Evolutionary conservation across 495 filamentous ascomycete species (phyloP).

Genomic region (Penicillium simplicissimum): DNA sequence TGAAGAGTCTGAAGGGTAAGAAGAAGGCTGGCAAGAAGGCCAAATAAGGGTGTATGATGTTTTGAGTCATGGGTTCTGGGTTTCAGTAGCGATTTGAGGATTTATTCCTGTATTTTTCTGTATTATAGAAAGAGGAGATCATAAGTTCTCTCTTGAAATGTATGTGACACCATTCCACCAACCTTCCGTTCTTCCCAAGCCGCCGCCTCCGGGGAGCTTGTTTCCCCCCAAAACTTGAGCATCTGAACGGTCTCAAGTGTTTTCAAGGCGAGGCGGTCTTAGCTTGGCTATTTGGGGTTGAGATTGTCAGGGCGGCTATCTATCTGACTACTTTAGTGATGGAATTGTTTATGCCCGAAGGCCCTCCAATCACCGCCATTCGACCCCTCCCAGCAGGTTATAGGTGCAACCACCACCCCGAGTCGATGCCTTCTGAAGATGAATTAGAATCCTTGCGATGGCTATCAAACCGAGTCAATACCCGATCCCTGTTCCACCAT

Average conservation of each 20-base stretch:
- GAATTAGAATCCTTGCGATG: background rate
- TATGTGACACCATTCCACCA: conserved; percentile 11
- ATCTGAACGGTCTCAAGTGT: too few species aligned
- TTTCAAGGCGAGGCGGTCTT: background rate
- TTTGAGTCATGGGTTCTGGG: conserved; percentile 24
- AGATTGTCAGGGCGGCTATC: background rate
- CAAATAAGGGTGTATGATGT: conserved; percentile 37
- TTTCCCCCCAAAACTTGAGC: background rate
- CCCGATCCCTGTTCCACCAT: background rate
- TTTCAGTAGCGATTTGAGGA: conserved; percentile 38
- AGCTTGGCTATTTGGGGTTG: background rate
- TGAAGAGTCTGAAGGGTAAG: conserved; percentile 58
- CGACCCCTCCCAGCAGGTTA: background rate
- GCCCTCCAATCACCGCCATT: background rate
- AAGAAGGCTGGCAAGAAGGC: conserved; percentile 48
- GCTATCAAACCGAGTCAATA: background rate
- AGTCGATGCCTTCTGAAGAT: background rate
- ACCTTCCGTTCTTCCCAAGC: background rate
- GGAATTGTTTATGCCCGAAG: background rate
- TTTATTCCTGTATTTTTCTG: conserved; percentile 35
- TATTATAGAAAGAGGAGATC: conserved; percentile 41
- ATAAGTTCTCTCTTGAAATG: conserved; percentile 20
- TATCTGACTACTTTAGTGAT: background rate
- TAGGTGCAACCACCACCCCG: background rate
- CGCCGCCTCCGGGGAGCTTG: background rate